Evolutionary conservation across 1,139 yeast species (phyloP).

Genomic region (Saccharomycopsis crataegensis): DNA sequence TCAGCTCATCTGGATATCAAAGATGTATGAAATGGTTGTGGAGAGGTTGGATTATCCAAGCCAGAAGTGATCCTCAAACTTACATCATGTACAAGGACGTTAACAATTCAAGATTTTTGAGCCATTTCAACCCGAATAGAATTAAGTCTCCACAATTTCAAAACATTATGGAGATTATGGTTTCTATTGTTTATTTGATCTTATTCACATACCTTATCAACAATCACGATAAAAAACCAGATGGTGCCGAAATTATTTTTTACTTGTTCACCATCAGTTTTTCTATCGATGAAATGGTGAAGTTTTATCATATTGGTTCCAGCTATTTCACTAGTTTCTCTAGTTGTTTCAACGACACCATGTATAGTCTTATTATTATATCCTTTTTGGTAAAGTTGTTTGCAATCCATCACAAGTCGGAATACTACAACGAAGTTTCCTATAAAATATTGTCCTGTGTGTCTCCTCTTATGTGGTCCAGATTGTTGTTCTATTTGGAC

Average conservation of each 20-base stretch:
- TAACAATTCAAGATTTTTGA: conserved; percentile 43
- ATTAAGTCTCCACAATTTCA: conserved; percentile 81
- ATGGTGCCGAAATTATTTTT: conserved; percentile 56
- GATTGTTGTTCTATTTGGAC: conserved; percentile 68
- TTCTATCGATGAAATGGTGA: conserved; percentile 57
- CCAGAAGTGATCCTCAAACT: conserved; percentile 60
- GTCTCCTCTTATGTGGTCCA: conserved; percentile 82
- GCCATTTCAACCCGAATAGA: conserved; percentile 80
- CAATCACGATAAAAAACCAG: conserved; percentile 35
- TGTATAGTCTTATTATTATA: conserved; percentile 48
- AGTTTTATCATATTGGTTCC: conserved; percentile 71
- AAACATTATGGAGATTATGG: conserved; percentile 58
- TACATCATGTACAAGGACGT: conserved; percentile 60
- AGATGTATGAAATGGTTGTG: conserved; percentile 85
- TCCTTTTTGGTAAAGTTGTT: conserved; percentile 58
- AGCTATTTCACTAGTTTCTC: conserved; percentile 58
- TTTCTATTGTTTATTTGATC: conserved; percentile 57
- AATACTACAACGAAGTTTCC: conserved; percentile 50
- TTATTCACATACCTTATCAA: conserved; percentile 57
- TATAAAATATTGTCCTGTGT: conserved; percentile 71
- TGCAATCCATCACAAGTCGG: conserved; percentile 37
- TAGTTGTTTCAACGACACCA: conserved; percentile 67
- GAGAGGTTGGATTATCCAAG: conserved; percentile 88
- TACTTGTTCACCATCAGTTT: conserved; percentile 64
- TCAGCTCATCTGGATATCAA: conserved; percentile 76